phyloP scores from a whole-genome alignment of 495 filamentous ascomycete genomes.

The Rostrohypoxylon terebratum region DNA sequence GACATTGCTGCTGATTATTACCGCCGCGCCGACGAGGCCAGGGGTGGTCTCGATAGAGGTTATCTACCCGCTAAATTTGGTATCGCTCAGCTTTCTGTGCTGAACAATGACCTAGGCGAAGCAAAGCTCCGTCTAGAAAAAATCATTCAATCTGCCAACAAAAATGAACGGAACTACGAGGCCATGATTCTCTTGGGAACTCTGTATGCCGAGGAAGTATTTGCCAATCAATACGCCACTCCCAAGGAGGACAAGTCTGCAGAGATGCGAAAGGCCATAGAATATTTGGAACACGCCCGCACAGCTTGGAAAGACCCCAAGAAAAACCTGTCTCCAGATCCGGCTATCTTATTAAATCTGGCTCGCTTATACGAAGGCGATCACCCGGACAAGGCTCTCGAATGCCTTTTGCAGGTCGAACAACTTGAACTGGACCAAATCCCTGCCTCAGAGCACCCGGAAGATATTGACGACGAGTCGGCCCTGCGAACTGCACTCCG shows the following conservation, averaged over 20 bases:
- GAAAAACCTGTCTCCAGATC: slow-evolving; percentile 80
- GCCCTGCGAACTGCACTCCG: slow-evolving; percentile 70
- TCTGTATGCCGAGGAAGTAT: slow-evolving; percentile 93
- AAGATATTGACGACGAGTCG: slow-evolving; percentile 70
- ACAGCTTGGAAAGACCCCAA: slow-evolving; percentile 88
- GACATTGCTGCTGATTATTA: slow-evolving; percentile 84
- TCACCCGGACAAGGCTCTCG: slow-evolving; percentile 87
- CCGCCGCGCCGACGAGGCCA: slow-evolving; percentile 84
- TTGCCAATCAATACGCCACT: slow-evolving; percentile 75
- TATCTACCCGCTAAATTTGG: slow-evolving; percentile 95
- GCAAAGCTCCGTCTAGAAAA: slow-evolving; percentile 95
- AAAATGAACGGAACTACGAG: slow-evolving; percentile 77
- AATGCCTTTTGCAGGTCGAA: slow-evolving; percentile 90
- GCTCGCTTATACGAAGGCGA: slow-evolving; percentile 89
- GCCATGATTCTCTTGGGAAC: slow-evolving; percentile 90
- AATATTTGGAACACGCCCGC: slow-evolving; percentile 83
- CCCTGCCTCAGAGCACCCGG: slow-evolving; percentile 72
- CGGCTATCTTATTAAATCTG: slow-evolving; percentile 91
- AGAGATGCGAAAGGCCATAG: slow-evolving; percentile 85
- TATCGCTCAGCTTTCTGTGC: slow-evolving; percentile 83
- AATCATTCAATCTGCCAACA: slow-evolving; percentile 77
- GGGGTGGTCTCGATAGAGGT: slow-evolving; percentile 87
- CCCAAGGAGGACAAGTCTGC: slow-evolving; percentile 87
- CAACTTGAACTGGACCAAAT: slow-evolving; percentile 83
- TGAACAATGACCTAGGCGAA: slow-evolving; percentile 85